Evolutionary conservation across 1,284 basidiomycete genomes (phyloP), one percentile per base, ranked within the genome.

Genomic region (Kalmanozyma brasiliensis): DNA sequence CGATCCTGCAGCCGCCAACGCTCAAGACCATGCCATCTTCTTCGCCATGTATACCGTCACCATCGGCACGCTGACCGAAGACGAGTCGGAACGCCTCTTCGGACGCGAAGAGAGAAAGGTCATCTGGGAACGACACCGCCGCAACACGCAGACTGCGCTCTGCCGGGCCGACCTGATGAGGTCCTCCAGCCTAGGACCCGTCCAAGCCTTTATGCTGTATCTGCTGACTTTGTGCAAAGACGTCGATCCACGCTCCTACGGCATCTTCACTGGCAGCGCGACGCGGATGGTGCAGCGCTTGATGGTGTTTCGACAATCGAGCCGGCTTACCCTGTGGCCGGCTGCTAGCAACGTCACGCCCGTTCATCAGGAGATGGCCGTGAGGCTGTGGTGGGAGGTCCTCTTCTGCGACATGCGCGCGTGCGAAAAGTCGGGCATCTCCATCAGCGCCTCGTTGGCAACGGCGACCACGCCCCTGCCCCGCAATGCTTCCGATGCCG

Each of bases 151-250:
- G 20, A 58, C 55, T 8, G 55, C 55, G 30, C 48, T 58, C 2
- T 44, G 42, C 22, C 44, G 55, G 23, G 42, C 34, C 14, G 30
- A 22, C 5, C n/a, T 58, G 5, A 49, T 47, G 55, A 23, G 41
- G 10, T 49, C 55, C 8, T 44, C 46, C 7, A 34, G 40, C 17
- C n/a, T 58, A 17, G 13, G 17, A 22, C 13, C 47, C 19, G 13
- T 49, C 8, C 55, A 58, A n/a, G 55, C 47, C 10, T 58, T 49
- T 33, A n/a, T 58, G 16, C 35, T 58, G 13, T 58, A 58, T 20
- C 43, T 58, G 5, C 32, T 58, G n/a, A n/a, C 55, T 7, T 7
- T 49, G 16, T 38, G 11, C 24, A 42, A 37, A 16, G 55, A 58
- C 19, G 41, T 45, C 17, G 55, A 58, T 22, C 55, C 55, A 14